Percentiles rank a stretch among this genome's conserved stretches.
Evolutionary conservation across 1,284 basidiomycete species (phyloP).

Genomic region (Coriolopsis trogii): DNA sequence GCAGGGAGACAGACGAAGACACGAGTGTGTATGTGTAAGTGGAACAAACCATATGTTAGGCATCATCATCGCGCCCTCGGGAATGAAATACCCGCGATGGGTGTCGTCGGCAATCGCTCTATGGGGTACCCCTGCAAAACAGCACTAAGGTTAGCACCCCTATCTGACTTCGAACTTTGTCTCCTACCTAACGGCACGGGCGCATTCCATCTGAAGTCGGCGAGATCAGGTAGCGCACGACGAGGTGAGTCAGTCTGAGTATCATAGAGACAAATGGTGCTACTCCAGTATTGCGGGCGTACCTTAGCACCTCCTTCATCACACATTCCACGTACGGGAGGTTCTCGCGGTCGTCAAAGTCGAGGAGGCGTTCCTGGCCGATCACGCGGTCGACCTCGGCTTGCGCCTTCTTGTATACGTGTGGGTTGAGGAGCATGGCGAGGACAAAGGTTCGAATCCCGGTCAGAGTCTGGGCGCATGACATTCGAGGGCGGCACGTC

Average conservation of each 20-base stretch:
- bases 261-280: too few relatives aligned
- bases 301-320: constrained; percentile 33
- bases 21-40: background rate
- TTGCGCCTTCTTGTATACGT: constrained; percentile 33
- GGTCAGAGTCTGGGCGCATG: constrained; percentile 30
- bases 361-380: constrained; percentile 34
- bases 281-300: too few relatives aligned
- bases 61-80: constrained; percentile 25
- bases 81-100: constrained; percentile 25
- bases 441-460: constrained; percentile 28
- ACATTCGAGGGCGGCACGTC: background rate
- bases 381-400: constrained; percentile 37
- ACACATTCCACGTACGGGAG: constrained; percentile 39
- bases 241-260: background rate
- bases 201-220: constrained; percentile 22
- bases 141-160: background rate
- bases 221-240: background rate
- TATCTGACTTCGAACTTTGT: background rate
- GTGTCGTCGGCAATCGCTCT: constrained; percentile 21
- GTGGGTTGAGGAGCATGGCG: constrained; percentile 30
- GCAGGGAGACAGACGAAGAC: background rate
- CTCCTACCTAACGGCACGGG: constrained; percentile 26
- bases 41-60: constrained; percentile 30
- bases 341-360: constrained; percentile 33
- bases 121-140: constrained; percentile 26